Evolutionary conservation across 768 basidiomycete species (phyloP).

Genomic region (Boletales sp.): DNA sequence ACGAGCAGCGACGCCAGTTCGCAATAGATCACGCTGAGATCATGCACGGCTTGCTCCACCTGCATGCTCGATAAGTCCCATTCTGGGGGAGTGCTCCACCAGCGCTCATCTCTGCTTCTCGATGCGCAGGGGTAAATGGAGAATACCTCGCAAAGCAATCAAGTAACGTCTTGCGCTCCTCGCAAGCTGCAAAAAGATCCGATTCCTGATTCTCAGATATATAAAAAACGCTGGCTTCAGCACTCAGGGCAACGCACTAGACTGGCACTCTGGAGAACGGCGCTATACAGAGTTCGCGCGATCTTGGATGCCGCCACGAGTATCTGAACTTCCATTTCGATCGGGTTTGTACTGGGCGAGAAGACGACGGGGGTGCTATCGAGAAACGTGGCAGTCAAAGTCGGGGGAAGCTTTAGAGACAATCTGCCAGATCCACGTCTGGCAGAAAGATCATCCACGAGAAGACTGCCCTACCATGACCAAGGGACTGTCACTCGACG

Average conservation of each 20-base stretch:
- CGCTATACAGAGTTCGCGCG: slow-evolving; percentile 55
- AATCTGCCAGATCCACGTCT: slow-evolving; percentile 41
- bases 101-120: slow-evolving; percentile 52
- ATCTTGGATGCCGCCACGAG: slow-evolving; percentile 58
- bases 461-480: slow-evolving; percentile 25
- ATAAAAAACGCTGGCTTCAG: not conserved
- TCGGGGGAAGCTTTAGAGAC: slow-evolving; percentile 68
- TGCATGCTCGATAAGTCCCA: slow-evolving; percentile 24
- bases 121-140: slow-evolving; percentile 58
- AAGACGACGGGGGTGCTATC: slow-evolving; percentile 85
- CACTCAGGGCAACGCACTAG: slow-evolving; percentile 20
- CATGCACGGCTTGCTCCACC: slow-evolving; percentile 64
- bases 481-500: slow-evolving; percentile 17
- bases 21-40: slow-evolving; percentile 74
- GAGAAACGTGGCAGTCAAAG: slow-evolving; percentile 78
- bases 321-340: slow-evolving; percentile 58
- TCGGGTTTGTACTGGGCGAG: slow-evolving; percentile 55
- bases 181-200: slow-evolving; percentile 28
- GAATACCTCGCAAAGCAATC: slow-evolving; percentile 81
- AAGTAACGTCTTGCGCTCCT: slow-evolving; percentile 59
- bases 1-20: slow-evolving; percentile 66
- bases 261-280: slow-evolving; percentile 46
- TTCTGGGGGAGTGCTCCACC: not conserved
- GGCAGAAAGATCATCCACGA: slow-evolving; percentile 12
- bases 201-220: slow-evolving; percentile 19